phyloP scores from a whole-genome alignment of 331 rosid species.

The Malus hybrid region DNA sequence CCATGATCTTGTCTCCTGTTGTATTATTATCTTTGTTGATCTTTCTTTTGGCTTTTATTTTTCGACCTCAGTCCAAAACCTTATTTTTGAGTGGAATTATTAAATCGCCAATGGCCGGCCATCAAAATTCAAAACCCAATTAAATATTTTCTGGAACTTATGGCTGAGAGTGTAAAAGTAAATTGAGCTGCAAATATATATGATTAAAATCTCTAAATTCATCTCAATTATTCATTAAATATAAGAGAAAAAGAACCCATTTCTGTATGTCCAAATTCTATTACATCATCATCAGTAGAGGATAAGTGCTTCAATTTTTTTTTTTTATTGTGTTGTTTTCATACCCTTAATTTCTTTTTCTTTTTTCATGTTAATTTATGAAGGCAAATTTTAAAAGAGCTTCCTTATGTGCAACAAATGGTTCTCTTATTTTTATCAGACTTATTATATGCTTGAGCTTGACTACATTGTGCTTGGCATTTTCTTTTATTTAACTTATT shows the following conservation, averaged over 20 bases:
- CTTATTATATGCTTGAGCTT: background rate
- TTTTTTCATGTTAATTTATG: background rate
- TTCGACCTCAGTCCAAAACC: too few species aligned
- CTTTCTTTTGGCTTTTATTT: too few species aligned
- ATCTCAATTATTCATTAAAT: background rate
- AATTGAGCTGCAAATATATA: background rate
- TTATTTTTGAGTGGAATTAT: too few species aligned
- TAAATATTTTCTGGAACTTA: background rate
- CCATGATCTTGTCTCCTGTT: background rate
- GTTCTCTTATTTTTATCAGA: background rate
- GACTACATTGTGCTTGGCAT: background rate
- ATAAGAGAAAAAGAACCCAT: background rate
- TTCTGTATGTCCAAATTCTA: background rate
- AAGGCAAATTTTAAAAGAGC: background rate
- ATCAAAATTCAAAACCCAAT: background rate
- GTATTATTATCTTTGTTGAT: background rate
- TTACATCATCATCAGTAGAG: background rate
- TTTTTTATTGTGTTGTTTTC: background rate
- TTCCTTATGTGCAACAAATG: background rate
- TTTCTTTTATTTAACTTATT: background rate
- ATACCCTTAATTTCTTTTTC: background rate
- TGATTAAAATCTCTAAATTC: background rate
- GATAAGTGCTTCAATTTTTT: background rate
- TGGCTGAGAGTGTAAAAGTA: background rate
- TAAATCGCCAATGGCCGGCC: background rate